phyloP scores from a whole-genome alignment of 768 basidiomycete genomes.

The Myochromella boudieri region DNA sequence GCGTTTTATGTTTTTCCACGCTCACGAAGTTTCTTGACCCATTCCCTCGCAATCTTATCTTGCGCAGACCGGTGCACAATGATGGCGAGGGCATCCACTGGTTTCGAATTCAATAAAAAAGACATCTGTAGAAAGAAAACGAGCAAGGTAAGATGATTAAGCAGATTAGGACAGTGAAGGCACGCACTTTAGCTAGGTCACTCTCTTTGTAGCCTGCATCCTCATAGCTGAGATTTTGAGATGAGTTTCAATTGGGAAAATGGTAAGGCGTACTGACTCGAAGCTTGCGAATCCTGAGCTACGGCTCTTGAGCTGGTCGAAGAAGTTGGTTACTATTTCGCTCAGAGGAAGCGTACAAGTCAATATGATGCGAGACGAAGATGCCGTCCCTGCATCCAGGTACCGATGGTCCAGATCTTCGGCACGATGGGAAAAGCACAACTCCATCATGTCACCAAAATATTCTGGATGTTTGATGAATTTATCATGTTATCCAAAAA shows the following conservation, averaged over 20 bases:
- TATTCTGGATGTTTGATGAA: conserved; percentile 55
- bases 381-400: conserved; percentile 57
- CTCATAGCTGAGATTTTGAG: conserved; percentile 68
- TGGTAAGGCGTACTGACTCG: conserved; percentile 61
- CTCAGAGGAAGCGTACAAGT: conserved; percentile 84
- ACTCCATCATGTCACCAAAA: conserved; percentile 94
- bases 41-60: conserved; percentile 70
- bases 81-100: conserved; percentile 90
- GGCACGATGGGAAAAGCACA: conserved; percentile 85
- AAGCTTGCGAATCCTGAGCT: conserved; percentile 92
- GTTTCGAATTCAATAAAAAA: conserved; percentile 85
- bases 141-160: not conserved
- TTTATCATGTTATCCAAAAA: not conserved
- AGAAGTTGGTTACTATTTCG: conserved; percentile 95
- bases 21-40: conserved; percentile 93
- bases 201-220: conserved; percentile 86
- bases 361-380: conserved; percentile 72
- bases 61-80: conserved; percentile 85
- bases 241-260: not conserved
- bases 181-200: conserved; percentile 75
- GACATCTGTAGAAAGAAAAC: conserved; percentile 59
- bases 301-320: conserved; percentile 90
- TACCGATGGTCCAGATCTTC: conserved; percentile 83
- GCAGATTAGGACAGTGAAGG: not conserved
- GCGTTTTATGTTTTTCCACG: conserved; percentile 12